Conservation (phyloP, 2,329 filamentous ascomycete species). For the Fusarium dlaminii region DNA sequence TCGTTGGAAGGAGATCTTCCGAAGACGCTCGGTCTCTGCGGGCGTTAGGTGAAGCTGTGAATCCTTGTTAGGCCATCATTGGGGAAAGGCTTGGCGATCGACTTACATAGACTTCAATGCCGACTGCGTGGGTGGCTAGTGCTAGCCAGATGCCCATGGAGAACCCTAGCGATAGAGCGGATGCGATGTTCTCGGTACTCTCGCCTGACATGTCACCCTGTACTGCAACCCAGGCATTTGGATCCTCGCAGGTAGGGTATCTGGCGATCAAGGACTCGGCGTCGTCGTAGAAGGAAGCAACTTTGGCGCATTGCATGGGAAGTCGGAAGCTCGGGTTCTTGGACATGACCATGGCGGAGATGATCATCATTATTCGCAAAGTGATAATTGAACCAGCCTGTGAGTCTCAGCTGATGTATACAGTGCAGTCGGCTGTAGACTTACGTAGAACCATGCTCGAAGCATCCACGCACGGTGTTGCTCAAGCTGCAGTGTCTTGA, state of each 20-base stretch:
- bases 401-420: rapidly evolving
- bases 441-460: slow-evolving; percentile 42
- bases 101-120: slow-evolving; percentile 20
- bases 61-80: neutral
- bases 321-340: slow-evolving; percentile 3
- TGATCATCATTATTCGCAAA: slow-evolving; percentile 14
- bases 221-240: slow-evolving; percentile 5
- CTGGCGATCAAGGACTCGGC: neutral
- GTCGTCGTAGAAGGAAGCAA: slow-evolving; percentile 12
- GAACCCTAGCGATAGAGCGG: slow-evolving; percentile 9
- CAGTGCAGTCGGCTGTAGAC: rapidly evolving
- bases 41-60: slow-evolving; percentile 9
- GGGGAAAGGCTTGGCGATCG: rapidly evolving
- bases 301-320: slow-evolving; percentile 9
- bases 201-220: slow-evolving; percentile 16
- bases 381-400: slow-evolving; percentile 21
- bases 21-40: slow-evolving; percentile 11
- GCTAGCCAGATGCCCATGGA: slow-evolving; percentile 4
- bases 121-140: slow-evolving; percentile 4
- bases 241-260: slow-evolving; percentile 2
- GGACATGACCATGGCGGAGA: slow-evolving; percentile 5
- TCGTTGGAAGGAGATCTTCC: slow-evolving; percentile 3
- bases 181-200: neutral
- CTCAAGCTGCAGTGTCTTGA: slow-evolving; percentile 69
- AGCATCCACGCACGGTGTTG: slow-evolving; percentile 73